Percentiles rank a stretch among this genome's conserved stretches.
These are phyloP conservation scores for Verticillium albo-atrum DNA, from an alignment of 2,329 filamentous ascomycete genomes.

Conservation along the genomic window DNA sequence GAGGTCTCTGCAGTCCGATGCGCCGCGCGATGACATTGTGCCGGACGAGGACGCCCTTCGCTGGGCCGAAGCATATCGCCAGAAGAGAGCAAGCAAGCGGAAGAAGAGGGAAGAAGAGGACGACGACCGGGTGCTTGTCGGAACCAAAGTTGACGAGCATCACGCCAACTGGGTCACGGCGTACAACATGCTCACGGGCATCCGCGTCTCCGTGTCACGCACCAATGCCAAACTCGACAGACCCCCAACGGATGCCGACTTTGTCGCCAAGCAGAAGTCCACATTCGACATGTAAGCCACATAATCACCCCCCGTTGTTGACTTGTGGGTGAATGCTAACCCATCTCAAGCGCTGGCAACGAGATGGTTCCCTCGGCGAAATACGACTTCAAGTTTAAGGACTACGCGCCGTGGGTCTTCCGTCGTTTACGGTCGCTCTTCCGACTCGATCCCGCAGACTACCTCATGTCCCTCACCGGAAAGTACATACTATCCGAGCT, in stretches of 20 bases:
- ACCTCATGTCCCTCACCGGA: slow-evolving; percentile 94
- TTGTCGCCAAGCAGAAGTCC: slow-evolving; percentile 92
- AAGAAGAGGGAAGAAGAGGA: slow-evolving; percentile 81
- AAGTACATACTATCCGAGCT: slow-evolving; percentile 98
- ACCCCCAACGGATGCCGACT: slow-evolving; percentile 84
- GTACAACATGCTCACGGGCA: slow-evolving; percentile 99
- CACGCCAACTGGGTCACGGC: slow-evolving; percentile 97
- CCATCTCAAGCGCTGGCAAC: slow-evolving; percentile 71
- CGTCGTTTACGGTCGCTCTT: slow-evolving; percentile 85
- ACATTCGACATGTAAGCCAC: slow-evolving; percentile 90
- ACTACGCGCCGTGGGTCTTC: slow-evolving; percentile 99
- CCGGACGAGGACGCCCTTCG: slow-evolving; percentile 87
- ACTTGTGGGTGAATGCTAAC: slow-evolving; percentile 30
- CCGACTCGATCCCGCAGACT: slow-evolving; percentile 91
- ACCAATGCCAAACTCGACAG: slow-evolving; percentile 97
- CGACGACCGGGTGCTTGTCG: slow-evolving; percentile 90
- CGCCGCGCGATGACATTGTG: slow-evolving; percentile 74
- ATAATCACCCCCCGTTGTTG: not conserved
- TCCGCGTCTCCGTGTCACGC: slow-evolving; percentile 91
- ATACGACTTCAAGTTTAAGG: slow-evolving; percentile 99
- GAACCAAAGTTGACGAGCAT: slow-evolving; percentile 95
- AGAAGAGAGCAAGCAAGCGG: slow-evolving; percentile 85
- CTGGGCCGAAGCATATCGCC: slow-evolving; percentile 89
- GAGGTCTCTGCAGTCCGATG: slow-evolving; percentile 79
- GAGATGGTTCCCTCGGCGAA: slow-evolving; percentile 96